Base-by-base conservation (phyloP, 1,284 basidiomycete genomes). In the Tilletia horrida region DNA sequence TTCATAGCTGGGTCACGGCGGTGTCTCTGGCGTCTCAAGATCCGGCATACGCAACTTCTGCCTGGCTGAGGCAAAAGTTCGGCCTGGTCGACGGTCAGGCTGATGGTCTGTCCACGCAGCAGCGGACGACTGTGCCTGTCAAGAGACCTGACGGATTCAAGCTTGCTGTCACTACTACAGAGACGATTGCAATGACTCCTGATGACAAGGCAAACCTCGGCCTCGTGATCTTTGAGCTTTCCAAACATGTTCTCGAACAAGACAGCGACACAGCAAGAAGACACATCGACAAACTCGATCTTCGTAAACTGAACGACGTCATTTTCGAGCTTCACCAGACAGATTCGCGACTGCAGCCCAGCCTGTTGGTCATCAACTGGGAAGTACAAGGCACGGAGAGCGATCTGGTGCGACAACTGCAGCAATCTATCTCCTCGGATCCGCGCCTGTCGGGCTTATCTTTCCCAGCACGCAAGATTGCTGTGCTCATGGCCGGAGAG, bases 401-500 rank as follows among this genome's bases (percentile, higher is more conserved):
- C 13, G 55, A 59, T 3, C 29, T 59, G 16, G 16, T 59, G 13
- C 29, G 35, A 9, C 55, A 59, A 40, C 8, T 59, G 18, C 55
- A 40, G 29, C 13, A 40, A 18, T 25, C 55, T 4, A 59, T 59
- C 27, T 7, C 8, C 7, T 59, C 55, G 25, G 55, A 59, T 35
- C 29, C 55, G 14, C 55, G 55, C 13, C 29, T 59, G 14, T 18
- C 14, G 3, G 18, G n/a, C 9, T 31, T 29, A 9, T 8, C 11
- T n/a, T 21, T n/a, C 16, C 18, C 31, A 18, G 27, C 31, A 16
- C 27, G 35, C 27, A 25, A 29, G 3, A 59, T 29, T 8, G 23
- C 16, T 35, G n/a, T 59, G 8, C 55, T 59, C 29, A 59, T 59
- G 55, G 55, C 55, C 9, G 55, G 55, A 11, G 55, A 59, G 27